These are phyloP conservation scores for Lithohypha guttulata DNA, from an alignment of 2,329 filamentous ascomycete species.

Conservation along the genomic window DNA sequence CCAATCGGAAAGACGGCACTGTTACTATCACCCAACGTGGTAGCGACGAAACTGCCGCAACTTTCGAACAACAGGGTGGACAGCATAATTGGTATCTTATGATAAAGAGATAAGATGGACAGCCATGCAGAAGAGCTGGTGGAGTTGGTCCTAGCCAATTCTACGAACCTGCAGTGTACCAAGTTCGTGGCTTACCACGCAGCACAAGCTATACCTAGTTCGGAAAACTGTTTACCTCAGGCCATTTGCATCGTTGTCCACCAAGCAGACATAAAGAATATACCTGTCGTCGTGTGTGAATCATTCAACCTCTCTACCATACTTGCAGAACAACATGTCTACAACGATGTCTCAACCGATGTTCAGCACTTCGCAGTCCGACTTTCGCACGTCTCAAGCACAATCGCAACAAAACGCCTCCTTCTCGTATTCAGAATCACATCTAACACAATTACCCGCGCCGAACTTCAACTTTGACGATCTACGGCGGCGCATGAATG, in stretches of 20 bases:
- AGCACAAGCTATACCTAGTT: not conserved
- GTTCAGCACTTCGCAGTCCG: conserved; percentile 19
- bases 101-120: too few species aligned
- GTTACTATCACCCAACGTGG: too few species aligned
- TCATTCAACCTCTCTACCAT: too few species aligned
- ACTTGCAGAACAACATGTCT: too few species aligned
- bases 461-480: conserved; percentile 96
- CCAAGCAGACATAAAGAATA: not conserved
- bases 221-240: not conserved
- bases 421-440: conserved; percentile 18
- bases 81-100: too few species aligned
- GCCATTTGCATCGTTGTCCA: not conserved
- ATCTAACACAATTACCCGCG: conserved; percentile 51
- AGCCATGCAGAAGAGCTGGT: too few species aligned
- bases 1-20: too few species aligned
- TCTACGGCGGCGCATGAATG: conserved; percentile 85
- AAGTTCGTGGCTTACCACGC: not conserved
- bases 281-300: not conserved
- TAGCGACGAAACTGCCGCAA: too few species aligned
- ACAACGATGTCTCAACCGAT: conserved; percentile 11
- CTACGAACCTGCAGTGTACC: too few species aligned
- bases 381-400: conserved; percentile 20
- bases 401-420: conserved; percentile 10
- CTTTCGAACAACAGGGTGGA: too few species aligned
- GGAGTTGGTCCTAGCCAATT: too few species aligned